phyloP scores from a whole-genome alignment of 352 stramenopile species.

The Globisporangium emineosum region DNA sequence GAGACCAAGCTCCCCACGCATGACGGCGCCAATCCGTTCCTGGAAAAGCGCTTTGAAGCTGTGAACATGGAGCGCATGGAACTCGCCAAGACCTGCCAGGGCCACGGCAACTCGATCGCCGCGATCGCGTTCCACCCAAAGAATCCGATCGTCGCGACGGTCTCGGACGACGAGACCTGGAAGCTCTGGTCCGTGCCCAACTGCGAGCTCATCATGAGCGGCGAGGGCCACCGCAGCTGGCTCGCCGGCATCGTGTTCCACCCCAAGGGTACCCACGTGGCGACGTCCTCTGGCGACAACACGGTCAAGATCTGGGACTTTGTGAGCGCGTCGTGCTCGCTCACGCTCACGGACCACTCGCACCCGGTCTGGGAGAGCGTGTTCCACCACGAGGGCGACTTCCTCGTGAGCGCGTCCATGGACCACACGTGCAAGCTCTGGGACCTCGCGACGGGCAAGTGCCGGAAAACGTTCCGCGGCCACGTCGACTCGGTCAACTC shows the following conservation, averaged over 20 bases:
- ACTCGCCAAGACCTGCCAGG: slow-evolving; percentile 85
- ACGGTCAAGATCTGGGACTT: slow-evolving; percentile 96
- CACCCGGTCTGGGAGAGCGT: slow-evolving; percentile 92
- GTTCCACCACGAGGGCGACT: slow-evolving; percentile 94
- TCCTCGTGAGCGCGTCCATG: slow-evolving; percentile 91
- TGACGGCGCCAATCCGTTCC: slow-evolving; percentile 65
- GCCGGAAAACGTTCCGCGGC: slow-evolving; percentile 90
- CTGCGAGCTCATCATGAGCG: slow-evolving; percentile 94
- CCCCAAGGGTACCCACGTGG: slow-evolving; percentile 89
- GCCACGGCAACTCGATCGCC: slow-evolving; percentile 89
- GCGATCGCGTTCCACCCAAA: slow-evolving; percentile 91
- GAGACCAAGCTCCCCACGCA: slow-evolving; percentile 65
- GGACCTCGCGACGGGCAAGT: slow-evolving; percentile 88
- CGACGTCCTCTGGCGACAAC: slow-evolving; percentile 90
- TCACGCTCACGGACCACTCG: slow-evolving; percentile 91
- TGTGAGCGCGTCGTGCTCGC: slow-evolving; percentile 78
- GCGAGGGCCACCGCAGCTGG: slow-evolving; percentile 92
- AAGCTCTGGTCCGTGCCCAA: slow-evolving; percentile 93
- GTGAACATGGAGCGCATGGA: slow-evolving; percentile 74
- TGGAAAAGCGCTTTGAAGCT: slow-evolving; percentile 71
- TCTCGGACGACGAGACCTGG: slow-evolving; percentile 94
- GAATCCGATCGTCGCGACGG: slow-evolving; percentile 90
- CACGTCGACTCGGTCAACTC: slow-evolving; percentile 95
- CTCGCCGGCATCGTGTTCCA: slow-evolving; percentile 91
- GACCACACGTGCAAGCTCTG: slow-evolving; percentile 94